Percentiles rank a stretch among this genome's conserved stretches.
Conservation (phyloP, 176 grass and related monocot genomes). For the Lolium rigidum region DNA sequence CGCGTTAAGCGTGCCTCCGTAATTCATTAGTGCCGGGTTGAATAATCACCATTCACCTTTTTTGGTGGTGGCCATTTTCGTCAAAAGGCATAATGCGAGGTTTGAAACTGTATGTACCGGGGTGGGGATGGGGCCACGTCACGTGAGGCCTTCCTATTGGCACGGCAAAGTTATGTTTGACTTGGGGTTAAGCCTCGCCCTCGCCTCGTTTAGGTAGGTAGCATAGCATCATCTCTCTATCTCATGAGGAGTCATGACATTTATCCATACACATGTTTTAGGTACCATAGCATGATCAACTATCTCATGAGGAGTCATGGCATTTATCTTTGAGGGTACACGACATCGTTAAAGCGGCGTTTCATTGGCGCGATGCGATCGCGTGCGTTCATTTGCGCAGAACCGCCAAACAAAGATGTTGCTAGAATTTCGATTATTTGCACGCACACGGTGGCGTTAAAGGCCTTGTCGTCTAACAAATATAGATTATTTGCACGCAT, state of each 20-base stretch:
- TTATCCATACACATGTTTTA: slow-evolving; percentile 24
- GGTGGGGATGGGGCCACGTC: not conserved
- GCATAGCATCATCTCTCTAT: slow-evolving; percentile 34
- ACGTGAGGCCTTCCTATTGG: slow-evolving; percentile 24
- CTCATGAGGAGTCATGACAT: slow-evolving; percentile 5
- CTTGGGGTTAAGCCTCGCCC: slow-evolving; percentile 12
- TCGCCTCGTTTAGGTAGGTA: slow-evolving; percentile 20
- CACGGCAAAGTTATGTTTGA: not conserved
- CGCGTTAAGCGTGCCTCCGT: slow-evolving; percentile 20
- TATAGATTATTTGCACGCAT: no score
- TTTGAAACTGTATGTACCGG: no score
- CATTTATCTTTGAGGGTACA: not conserved
- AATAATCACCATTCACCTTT: slow-evolving; percentile 2
- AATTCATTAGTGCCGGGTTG: slow-evolving; percentile 15
- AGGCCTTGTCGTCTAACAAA: no score
- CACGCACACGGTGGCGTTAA: no score
- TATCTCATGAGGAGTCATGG: slow-evolving; percentile 8
- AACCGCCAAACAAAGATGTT: no score
- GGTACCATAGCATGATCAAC: no score
- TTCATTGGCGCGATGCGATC: no score
- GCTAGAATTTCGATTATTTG: no score
- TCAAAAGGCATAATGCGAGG: slow-evolving; percentile 39
- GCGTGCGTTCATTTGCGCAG: no score
- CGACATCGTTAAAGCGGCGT: no score
- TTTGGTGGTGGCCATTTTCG: slow-evolving; percentile 17